phyloP scores from a whole-genome alignment of 106 monocot genomes.

The Phalaenopsis aphrodite region DNA sequence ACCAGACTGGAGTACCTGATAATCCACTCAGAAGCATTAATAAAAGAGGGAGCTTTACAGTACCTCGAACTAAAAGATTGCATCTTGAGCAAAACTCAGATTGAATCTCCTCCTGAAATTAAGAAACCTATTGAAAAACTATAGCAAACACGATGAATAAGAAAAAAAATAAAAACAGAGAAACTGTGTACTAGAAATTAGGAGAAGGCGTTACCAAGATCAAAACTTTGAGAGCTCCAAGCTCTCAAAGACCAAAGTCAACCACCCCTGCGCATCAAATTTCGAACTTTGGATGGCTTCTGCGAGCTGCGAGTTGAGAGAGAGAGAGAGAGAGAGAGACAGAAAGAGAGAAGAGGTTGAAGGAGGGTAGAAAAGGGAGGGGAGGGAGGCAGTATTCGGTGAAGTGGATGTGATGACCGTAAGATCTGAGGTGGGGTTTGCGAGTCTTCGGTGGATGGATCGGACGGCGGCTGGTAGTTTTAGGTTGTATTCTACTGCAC shows the following conservation, averaged over 20 bases:
- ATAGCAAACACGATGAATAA: neutral
- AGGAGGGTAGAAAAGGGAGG: neutral
- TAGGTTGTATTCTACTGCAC: neutral
- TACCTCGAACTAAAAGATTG: neutral
- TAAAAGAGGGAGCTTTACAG: neutral
- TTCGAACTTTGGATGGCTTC: neutral
- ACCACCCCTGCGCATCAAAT: neutral
- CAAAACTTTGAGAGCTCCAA: too few species aligned
- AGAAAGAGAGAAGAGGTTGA: neutral
- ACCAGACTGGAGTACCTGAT: neutral
- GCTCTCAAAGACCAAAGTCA: too few species aligned
- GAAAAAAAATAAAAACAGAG: neutral
- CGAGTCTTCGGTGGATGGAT: neutral
- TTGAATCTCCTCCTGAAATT: neutral
- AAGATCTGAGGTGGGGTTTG: neutral
- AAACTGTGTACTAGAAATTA: neutral
- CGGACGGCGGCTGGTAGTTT: neutral
- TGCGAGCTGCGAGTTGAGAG: too few species aligned
- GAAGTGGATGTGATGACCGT: neutral
- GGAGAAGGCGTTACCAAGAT: too few species aligned
- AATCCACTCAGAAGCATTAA: neutral
- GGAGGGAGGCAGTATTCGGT: neutral
- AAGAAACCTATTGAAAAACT: neutral
- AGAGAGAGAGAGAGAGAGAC: too few species aligned
- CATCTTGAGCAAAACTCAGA: neutral